Base-by-base conservation (phyloP, 768 basidiomycete genomes). In the Asterophora lycoperdoides region DNA sequence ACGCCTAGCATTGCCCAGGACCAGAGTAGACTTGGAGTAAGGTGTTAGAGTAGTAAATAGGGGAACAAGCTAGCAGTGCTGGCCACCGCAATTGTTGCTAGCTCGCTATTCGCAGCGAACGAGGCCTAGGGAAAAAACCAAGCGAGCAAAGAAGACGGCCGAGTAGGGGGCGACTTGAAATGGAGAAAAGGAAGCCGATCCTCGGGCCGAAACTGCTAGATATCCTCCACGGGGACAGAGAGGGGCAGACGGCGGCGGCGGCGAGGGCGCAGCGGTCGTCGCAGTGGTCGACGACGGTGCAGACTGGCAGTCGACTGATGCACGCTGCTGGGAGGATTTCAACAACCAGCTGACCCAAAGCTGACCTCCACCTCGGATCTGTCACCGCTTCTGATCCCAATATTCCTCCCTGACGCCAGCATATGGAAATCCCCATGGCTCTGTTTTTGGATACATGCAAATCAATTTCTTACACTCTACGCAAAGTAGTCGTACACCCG, bases 1-100 rank as follows among this genome's bases (percentile, higher is more conserved):
- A 76, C 73, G 70, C 64, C 69, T 74, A 61, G 78, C 79, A 80
- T 80, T 71, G 78, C 73, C 72, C 67, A 67, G 60, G 56, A 62
- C 52, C 43, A 48, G 55, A 55, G 60, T 60, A 60, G 63, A 64
- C 50, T 65, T 62, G 64, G 59, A 58, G 56, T 58, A 59, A 59
- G 55, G 58, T 53, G 51, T 46, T 46, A 51, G 44, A 52, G 58
- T 57, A 56, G 55, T 57, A 57, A 55, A 57, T 59, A 60, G 54
- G 49, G 51, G 48, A 55, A 51, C 48, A 58, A 56, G 45, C 35
- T 45, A 49, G 51, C 26, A 46, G 42, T 48, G 53, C 45, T 52
- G 49, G 51, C 48, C 42, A 48, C 43, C 34, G 36, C 15, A 41
- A 51, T 46, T 51, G 46, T 38, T 52, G 36, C 30, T 39, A 53